A percentile compares a stretch with the other conserved stretches of the same genome.
Conservation (phyloP, 1,139 yeast species). For the Sugiyamaella grinbergsii region DNA sequence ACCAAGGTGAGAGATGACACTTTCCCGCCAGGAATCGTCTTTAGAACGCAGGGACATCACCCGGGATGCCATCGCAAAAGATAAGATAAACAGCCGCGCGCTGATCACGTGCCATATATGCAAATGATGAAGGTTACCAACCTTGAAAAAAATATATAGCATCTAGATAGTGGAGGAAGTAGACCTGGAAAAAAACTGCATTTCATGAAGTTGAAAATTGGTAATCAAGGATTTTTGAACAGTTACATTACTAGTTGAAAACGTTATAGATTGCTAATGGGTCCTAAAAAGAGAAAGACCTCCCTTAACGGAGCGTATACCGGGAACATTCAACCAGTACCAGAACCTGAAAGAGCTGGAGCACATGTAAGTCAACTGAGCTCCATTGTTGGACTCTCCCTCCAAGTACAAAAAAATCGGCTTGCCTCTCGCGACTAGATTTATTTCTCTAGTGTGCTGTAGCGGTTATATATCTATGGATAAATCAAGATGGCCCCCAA, state of each 20-base stretch:
- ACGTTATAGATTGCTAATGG: too few relatives aligned
- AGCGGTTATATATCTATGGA: too few relatives aligned
- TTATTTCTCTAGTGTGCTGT: too few relatives aligned
- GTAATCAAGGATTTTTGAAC: slow-evolving; percentile 3
- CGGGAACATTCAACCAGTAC: neutral
- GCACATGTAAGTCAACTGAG: slow-evolving; percentile 1
- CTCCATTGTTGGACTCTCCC: neutral
- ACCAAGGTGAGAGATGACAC: too few relatives aligned
- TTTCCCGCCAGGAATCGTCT: too few relatives aligned
- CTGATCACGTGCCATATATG: neutral
- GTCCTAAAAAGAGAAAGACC: slow-evolving; percentile 14
- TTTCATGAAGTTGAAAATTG: slow-evolving; percentile 5
- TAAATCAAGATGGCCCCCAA: neutral
- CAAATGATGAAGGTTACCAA: slow-evolving; percentile 7
- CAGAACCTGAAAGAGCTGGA: neutral
- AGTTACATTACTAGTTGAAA: neutral
- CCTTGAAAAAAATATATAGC: slow-evolving; percentile 15
- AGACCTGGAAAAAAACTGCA: neutral
- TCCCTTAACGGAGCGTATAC: neutral
- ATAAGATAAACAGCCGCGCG: neutral
- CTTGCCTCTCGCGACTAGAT: neutral
- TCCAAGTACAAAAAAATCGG: too few relatives aligned
- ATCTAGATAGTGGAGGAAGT: neutral
- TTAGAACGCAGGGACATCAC: too few relatives aligned
- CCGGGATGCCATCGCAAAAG: slow-evolving; percentile 1